Base-by-base conservation (phyloP, 2,329 filamentous ascomycete genomes). In the Ophiostoma sp. region DNA sequence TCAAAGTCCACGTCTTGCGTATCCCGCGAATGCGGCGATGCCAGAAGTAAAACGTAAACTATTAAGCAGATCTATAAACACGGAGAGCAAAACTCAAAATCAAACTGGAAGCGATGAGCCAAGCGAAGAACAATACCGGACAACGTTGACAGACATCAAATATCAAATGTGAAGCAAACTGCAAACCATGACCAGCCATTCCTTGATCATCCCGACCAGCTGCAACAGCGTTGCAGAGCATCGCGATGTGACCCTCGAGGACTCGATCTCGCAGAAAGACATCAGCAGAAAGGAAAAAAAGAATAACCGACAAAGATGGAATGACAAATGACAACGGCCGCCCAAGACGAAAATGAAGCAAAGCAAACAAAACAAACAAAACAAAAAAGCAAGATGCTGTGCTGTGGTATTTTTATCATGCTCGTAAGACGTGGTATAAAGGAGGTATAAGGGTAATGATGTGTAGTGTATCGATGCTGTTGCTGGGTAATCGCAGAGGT, bases 381-480 rank as follows among this genome's bases (percentile, higher is more conserved):
- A 10, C 11, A 27, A 65, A 36, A 36, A 27, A 23, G n/a, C 52
- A 60, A 27, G 39, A n/a, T 48, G 44, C 44, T 48, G 44, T 48
- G 54, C 27, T 36, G 41, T 33, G 39, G 67, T 44, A 62, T 48
- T n/a, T 33, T 64, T 54, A 66, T 62, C 36, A 52, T 64, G 36
- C 31, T 48, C 15, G 8, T 48, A 23, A 54, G 52, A 60, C 23
- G 62, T 65, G 62, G 62, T 65, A 67, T 57, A 68, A 54, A 44
- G 41, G 41, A 27, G 41, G 65, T 48, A 48, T 52, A 27, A 8
- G 39, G 52, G 52, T 31, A 31, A 27, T 54, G 48, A 54, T 57
- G 67, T 68, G 67, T 35, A 54, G 44, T 36, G 31, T 36, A 52
- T 54, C 2, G 67, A 13, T 68, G 67, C 27, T 67, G 67, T 57